phyloP scores from a whole-genome alignment of 352 stramenopile species.

The Pythium phragmitis region DNA sequence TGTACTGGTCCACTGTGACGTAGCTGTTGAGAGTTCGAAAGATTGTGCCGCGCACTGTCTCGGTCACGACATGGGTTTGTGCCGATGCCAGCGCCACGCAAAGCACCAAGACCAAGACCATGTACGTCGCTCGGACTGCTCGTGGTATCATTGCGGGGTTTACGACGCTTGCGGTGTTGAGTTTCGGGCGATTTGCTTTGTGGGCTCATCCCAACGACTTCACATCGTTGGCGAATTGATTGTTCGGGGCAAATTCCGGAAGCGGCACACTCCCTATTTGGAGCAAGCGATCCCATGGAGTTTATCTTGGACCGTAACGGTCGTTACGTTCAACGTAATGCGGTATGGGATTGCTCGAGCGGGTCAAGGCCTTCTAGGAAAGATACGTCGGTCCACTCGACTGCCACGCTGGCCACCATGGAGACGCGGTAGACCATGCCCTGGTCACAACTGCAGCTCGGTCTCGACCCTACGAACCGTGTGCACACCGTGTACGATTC shows the following conservation, averaged over 20 bases:
- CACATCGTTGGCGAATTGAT: background rate
- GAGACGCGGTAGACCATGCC: no score
- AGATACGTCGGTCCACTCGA: no score
- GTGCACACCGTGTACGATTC: no score
- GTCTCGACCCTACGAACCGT: no score
- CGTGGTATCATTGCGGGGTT: background rate
- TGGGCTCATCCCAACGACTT: background rate
- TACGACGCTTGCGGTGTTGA: background rate
- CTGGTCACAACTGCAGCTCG: no score
- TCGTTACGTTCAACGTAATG: no score
- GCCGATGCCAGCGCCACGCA: conserved; percentile 4
- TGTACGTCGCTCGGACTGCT: background rate
- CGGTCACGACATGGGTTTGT: conserved; percentile 19
- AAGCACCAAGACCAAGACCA: background rate
- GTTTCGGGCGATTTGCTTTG: background rate
- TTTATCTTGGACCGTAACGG: no score
- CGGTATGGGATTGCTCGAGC: no score
- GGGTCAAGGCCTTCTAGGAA: no score
- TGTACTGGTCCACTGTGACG: conserved; percentile 68
- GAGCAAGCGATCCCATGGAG: background rate
- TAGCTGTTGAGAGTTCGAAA: conserved; percentile 42
- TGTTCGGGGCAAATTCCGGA: conserved; percentile 15
- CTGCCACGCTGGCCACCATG: no score
- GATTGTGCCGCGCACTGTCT: conserved; percentile 54
- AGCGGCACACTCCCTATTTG: background rate